Conservation (phyloP, 2,329 filamentous ascomycete species). For the Lecanicillium sp. region DNA sequence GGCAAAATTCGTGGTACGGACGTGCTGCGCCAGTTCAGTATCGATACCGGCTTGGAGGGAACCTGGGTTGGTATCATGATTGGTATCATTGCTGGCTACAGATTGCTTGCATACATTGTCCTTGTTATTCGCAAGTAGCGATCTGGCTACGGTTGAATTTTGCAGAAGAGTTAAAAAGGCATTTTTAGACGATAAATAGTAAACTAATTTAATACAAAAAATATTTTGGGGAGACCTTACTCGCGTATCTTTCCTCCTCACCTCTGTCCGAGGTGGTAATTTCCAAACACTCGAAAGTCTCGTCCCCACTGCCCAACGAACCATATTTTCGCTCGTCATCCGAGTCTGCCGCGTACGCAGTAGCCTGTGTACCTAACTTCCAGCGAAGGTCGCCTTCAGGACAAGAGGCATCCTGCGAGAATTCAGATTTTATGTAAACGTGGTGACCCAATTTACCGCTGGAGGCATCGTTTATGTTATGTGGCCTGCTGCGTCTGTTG, state of each 20-base stretch:
- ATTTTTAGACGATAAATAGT: not conserved
- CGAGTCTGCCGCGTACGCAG: not conserved
- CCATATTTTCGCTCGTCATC: not conserved
- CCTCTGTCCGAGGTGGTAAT: not conserved
- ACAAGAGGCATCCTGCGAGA: not conserved
- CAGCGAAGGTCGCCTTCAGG: not conserved
- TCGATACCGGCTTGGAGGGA: slow-evolving; percentile 62
- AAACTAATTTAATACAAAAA: slow-evolving; percentile 3
- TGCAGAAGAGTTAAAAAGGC: too few species aligned
- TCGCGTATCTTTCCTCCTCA: slow-evolving; percentile 4
- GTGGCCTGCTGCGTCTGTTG: not conserved
- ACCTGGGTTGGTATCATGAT: slow-evolving; percentile 72
- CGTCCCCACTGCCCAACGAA: not conserved
- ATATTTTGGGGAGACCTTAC: slow-evolving; percentile 7
- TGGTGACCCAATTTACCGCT: not conserved
- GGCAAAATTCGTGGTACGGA: slow-evolving; percentile 67
- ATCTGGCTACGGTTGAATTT: too few species aligned
- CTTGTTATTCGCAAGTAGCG: slow-evolving; percentile 8
- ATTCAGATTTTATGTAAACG: slow-evolving; percentile 7
- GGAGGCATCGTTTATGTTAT: not conserved
- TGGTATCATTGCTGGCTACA: slow-evolving; percentile 67
- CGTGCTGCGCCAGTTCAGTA: slow-evolving; percentile 66
- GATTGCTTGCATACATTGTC: slow-evolving; percentile 34
- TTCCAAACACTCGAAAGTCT: not conserved
- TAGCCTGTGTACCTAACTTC: not conserved